Evolutionary conservation across 148 eudicot genomes (phyloP).

Genomic region (Talinum fruticosum): DNA sequence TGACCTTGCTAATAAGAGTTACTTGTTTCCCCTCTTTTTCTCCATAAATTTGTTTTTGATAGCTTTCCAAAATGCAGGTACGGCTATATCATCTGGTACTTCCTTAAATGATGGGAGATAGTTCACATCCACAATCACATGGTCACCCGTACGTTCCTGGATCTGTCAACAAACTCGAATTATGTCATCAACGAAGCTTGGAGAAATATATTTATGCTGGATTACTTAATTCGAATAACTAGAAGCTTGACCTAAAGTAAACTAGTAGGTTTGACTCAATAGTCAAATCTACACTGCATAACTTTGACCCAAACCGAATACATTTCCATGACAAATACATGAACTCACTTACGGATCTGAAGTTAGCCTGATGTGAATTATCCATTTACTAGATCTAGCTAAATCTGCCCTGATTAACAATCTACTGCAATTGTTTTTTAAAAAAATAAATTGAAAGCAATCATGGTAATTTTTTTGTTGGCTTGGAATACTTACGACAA

Average conservation of each 20-base stretch:
- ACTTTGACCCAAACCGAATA: not conserved
- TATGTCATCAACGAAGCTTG: not conserved
- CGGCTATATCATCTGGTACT: conserved; percentile 65
- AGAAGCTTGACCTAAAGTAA: not conserved
- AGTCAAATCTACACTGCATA: not conserved
- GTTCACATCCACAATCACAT: conserved; percentile 92
- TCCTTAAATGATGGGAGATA: conserved; percentile 95
- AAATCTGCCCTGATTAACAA: not conserved
- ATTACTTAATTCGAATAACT: not conserved
- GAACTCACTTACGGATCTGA: not conserved
- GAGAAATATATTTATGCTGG: not conserved
- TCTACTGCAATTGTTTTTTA: not conserved
- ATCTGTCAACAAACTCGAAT: conserved; percentile 36
- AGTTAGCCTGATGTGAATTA: not conserved
- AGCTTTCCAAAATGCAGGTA: conserved; percentile 96
- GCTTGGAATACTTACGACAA: conserved; percentile 70
- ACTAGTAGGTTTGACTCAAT: not conserved
- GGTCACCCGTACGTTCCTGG: conserved; percentile 78
- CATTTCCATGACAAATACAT: not conserved
- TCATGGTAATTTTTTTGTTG: not conserved
- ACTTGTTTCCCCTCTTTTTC: not conserved
- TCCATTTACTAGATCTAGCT: not conserved
- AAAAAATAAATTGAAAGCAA: not conserved
- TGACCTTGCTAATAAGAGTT: not conserved
- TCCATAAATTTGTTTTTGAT: conserved; percentile 49